Evolutionary conservation across 305 asterid species (phyloP).

Genomic region (Stenogyne calaminthoides): DNA sequence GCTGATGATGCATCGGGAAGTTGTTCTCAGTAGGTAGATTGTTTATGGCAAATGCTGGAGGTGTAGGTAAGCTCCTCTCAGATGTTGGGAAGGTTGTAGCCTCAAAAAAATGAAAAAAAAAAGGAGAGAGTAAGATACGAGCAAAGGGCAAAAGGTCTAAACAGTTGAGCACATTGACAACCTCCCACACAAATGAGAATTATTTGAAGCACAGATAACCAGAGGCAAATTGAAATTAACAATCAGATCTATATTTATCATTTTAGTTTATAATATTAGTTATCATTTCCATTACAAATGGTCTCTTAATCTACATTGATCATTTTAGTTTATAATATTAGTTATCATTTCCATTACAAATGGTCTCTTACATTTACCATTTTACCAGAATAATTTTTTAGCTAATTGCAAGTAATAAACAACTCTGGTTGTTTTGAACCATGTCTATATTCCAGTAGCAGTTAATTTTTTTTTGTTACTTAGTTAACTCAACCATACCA

Average conservation of each 20-base stretch:
- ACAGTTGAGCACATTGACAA: background rate
- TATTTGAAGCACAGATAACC: background rate
- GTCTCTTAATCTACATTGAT: background rate
- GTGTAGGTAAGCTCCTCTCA: slow-evolving; percentile 82
- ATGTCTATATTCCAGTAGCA: background rate
- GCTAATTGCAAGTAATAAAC: background rate
- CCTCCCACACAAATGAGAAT: background rate
- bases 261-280: background rate
- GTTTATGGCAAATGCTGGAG: slow-evolving; percentile 81
- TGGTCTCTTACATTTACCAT: background rate
- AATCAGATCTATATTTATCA: background rate
- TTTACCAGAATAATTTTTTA: background rate
- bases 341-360: background rate
- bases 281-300: background rate
- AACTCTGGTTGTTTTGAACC: background rate
- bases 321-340: background rate
- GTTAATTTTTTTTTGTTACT: background rate
- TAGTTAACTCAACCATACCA: background rate
- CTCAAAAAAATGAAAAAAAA: slow-evolving; percentile 43
- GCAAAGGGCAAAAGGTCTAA: background rate
- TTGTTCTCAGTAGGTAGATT: slow-evolving; percentile 50
- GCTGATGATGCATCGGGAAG: slow-evolving; percentile 52
- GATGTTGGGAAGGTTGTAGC: slow-evolving; percentile 57
- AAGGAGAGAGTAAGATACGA: slow-evolving; percentile 36
- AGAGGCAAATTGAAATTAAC: background rate